A percentile compares a stretch with the other conserved stretches of the same genome.
These are phyloP conservation scores for Colletotrichum sidae DNA, from an alignment of 2,329 filamentous ascomycete genomes.

Conservation along the genomic window DNA sequence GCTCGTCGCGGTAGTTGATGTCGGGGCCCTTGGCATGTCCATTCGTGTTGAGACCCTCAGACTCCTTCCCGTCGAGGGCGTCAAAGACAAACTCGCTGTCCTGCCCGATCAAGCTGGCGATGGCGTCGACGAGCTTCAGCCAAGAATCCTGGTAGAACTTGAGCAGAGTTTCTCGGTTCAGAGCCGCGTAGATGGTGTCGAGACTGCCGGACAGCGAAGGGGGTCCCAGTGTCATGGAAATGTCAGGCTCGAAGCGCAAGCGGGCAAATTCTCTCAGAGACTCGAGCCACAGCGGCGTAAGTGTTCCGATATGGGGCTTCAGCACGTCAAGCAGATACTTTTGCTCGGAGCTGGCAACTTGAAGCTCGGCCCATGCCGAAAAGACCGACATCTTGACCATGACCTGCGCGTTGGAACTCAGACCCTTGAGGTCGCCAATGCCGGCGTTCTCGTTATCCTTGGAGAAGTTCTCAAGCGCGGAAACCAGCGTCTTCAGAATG, in stretches of 20 bases:
- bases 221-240: slow-evolving; percentile 88
- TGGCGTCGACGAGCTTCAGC: slow-evolving; percentile 96
- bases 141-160: slow-evolving; percentile 98
- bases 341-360: slow-evolving; percentile 94
- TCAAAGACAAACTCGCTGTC: slow-evolving; percentile 98
- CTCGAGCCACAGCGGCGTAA: slow-evolving; percentile 94
- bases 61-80: slow-evolving; percentile 87
- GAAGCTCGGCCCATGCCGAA: slow-evolving; percentile 95
- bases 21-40: slow-evolving; percentile 74
- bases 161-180: slow-evolving; percentile 93
- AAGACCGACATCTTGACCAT: slow-evolving; percentile 99
- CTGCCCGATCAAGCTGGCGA: slow-evolving; percentile 96
- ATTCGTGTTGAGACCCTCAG: slow-evolving; percentile 58
- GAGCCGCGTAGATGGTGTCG: slow-evolving; percentile 92
- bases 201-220: slow-evolving; percentile 85
- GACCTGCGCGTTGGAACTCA: slow-evolving; percentile 95
- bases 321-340: slow-evolving; percentile 89
- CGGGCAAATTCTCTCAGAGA: slow-evolving; percentile 94
- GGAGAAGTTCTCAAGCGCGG: slow-evolving; percentile 91
- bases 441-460: slow-evolving; percentile 82
- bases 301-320: slow-evolving; percentile 86
- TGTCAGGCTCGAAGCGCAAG: slow-evolving; percentile 94
- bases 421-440: slow-evolving; percentile 91
- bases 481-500: slow-evolving; percentile 92
- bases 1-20: slow-evolving; percentile 98